Conservation (phyloP, 495 filamentous ascomycete species). For the Articulospora tetracladia region DNA sequence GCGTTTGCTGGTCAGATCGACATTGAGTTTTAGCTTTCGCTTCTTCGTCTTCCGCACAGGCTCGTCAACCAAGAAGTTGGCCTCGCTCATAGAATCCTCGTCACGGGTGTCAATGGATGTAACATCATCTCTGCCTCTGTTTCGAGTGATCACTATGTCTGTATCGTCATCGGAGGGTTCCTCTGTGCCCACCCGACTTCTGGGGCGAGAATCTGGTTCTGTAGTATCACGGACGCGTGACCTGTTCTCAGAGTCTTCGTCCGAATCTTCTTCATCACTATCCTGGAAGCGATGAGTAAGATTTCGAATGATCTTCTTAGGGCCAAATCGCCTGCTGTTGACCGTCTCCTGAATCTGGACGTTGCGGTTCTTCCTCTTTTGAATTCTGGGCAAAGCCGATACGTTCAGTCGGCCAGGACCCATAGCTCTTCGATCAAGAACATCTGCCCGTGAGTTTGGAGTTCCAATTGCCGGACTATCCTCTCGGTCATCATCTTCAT, state of each 20-base stretch:
- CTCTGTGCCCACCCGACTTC: slow-evolving; percentile 71
- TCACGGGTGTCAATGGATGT: slow-evolving; percentile 37
- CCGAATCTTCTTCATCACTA: slow-evolving; percentile 52
- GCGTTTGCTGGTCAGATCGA: slow-evolving; percentile 53
- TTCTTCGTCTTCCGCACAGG: slow-evolving; percentile 49
- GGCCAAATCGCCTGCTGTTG: slow-evolving; percentile 58
- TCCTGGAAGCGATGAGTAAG: slow-evolving; percentile 56
- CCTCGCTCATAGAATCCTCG: slow-evolving; percentile 54
- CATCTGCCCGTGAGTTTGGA: slow-evolving; percentile 62
- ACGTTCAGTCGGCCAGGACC: slow-evolving; percentile 51
- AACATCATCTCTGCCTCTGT: slow-evolving; percentile 9
- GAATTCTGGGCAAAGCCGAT: slow-evolving; percentile 64
- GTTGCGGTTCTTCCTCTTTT: slow-evolving; percentile 62
- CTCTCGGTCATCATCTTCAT: slow-evolving; percentile 40
- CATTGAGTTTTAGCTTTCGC: slow-evolving; percentile 58
- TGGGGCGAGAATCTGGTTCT: slow-evolving; percentile 75
- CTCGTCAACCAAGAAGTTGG: slow-evolving; percentile 42
- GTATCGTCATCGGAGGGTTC: slow-evolving; percentile 59
- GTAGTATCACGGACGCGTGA: slow-evolving; percentile 70
- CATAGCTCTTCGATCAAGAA: slow-evolving; percentile 37
- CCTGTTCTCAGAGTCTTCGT: slow-evolving; percentile 61
- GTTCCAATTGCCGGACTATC: slow-evolving; percentile 58
- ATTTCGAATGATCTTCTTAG: slow-evolving; percentile 39
- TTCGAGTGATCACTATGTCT: not conserved
- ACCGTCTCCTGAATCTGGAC: slow-evolving; percentile 75